A percentile compares a stretch with the other conserved stretches of the same genome.
Conservation (phyloP, 805 yeast species). For the Lipomyces kockii region DNA sequence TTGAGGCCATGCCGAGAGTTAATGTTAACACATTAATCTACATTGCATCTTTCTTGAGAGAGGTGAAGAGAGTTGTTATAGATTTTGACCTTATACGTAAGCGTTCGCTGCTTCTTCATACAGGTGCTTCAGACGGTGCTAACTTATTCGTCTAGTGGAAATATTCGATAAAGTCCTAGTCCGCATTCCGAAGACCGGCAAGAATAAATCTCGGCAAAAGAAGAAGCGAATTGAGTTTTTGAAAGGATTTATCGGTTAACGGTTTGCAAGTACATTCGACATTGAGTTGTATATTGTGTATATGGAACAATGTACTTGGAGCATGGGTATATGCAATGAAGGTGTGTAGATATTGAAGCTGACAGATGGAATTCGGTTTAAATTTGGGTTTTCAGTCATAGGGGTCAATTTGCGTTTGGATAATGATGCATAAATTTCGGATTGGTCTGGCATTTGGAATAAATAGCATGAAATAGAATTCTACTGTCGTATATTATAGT, state of each 20-base stretch:
- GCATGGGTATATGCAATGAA: background rate
- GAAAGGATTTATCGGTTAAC: slow-evolving; percentile 39
- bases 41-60: slow-evolving; percentile 48
- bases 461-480: background rate
- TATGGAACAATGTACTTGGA: background rate
- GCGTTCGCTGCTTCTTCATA: background rate
- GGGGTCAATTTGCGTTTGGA: background rate
- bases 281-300: background rate
- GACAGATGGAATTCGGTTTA: background rate
- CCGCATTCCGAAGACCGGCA: slow-evolving; percentile 43
- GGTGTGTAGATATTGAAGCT: background rate
- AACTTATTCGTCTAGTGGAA: slow-evolving; percentile 30
- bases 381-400: background rate
- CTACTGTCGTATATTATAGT: background rate
- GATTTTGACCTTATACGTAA: slow-evolving; percentile 31
- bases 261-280: background rate
- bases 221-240: slow-evolving; percentile 46
- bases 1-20: slow-evolving; percentile 50
- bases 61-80: slow-evolving; percentile 43
- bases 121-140: background rate
- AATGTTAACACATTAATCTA: slow-evolving; percentile 52
- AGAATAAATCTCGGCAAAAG: slow-evolving; percentile 43
- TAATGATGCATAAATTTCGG: background rate
- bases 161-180: slow-evolving; percentile 46
- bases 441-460: background rate